Evolutionary conservation across 257 asterid species (phyloP), one percentile per base, ranked within the genome.

Genomic region (Lavandula angustifolia): DNA sequence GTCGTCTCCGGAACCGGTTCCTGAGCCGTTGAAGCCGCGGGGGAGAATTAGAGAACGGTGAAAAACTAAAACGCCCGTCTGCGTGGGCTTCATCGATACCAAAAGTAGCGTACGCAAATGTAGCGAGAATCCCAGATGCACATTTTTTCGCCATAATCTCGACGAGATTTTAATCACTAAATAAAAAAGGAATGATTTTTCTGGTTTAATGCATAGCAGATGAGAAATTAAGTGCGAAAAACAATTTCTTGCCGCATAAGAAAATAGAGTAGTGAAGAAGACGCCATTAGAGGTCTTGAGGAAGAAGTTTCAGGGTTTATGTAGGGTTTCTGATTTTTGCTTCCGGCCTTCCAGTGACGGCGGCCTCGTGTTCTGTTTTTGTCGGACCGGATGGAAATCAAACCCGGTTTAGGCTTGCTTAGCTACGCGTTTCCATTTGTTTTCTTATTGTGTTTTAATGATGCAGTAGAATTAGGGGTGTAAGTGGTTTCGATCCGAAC

Each of bases 81-180:
- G 92, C 94, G 72, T 75, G 73, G 18, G 81, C 81, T 60, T 64
- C 75, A 44, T 82, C 81, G 5, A 61, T 70, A 41, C 83, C 82
- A n/a, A 84, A 66, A 41, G 82, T 29, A 3, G 89, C 88, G 58
- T 89, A 79, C 9, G 86, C 84, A 18, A 85, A 18, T 72, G 91
- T 84, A 42, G 95, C 88, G 54, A 85, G 49, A 66, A 87, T 44
- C 79, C 92, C 95, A 9, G 87, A 76, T 46, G 81, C 87, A 64
- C 71, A 80, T 35, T 57, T 71, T 67, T 77, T 84, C 2, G 82
- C 78, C 96, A 88, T 84, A 68, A 69, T 64, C 11, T 14, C 52
- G 0, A 38, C 3, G 2, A 33, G 43, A 55, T 7, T n/a, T 27
- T 22, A n/a, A 14, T 16, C 7, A 10, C 38, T 66, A 11, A 50